phyloP scores from a whole-genome alignment of 257 asterid genomes.

The Penstemon barbatus region DNA sequence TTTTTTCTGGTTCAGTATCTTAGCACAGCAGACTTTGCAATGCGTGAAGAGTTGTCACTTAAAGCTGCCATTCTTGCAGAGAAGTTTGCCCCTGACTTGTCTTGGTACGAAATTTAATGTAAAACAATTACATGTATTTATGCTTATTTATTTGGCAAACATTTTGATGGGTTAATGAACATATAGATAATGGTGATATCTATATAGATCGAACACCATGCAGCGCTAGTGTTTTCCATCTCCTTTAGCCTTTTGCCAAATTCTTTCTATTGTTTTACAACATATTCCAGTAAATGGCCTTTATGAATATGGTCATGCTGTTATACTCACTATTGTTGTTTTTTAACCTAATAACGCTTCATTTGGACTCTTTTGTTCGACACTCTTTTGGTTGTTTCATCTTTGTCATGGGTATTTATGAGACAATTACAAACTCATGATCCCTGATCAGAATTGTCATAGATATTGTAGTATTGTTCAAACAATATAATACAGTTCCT shows the following conservation, averaged over 20 bases:
- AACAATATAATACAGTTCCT: not conserved
- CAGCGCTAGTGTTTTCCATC: not conserved
- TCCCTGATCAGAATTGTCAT: slow-evolving; percentile 5
- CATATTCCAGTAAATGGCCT: not conserved
- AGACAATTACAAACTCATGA: slow-evolving; percentile 1
- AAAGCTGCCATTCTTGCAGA: slow-evolving; percentile 95
- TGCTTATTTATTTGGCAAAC: slow-evolving; percentile 23
- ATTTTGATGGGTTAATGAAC: slow-evolving; percentile 9
- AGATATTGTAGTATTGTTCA: slow-evolving; percentile 16
- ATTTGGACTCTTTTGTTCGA: slow-evolving; percentile 21
- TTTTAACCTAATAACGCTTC: not conserved
- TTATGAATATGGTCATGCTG: slow-evolving; percentile 1
- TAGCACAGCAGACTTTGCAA: slow-evolving; percentile 70
- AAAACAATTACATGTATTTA: not conserved
- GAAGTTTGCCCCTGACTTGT: slow-evolving; percentile 95
- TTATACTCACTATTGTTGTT: slow-evolving; percentile 17
- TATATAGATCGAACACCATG: slow-evolving; percentile 8
- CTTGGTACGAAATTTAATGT: slow-evolving; percentile 60
- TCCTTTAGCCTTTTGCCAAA: not conserved
- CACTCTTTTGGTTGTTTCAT: slow-evolving; percentile 14
- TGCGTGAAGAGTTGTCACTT: slow-evolving; percentile 64
- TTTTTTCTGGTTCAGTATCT: slow-evolving; percentile 59
- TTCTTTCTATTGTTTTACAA: not conserved
- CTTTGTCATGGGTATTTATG: not conserved
- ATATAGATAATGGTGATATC: slow-evolving; percentile 13